Percentiles rank a stretch among this genome's conserved stretches.
Evolutionary conservation across 2,329 filamentous ascomycete genomes (phyloP).

Genomic region (Fusarium abutilonis): DNA sequence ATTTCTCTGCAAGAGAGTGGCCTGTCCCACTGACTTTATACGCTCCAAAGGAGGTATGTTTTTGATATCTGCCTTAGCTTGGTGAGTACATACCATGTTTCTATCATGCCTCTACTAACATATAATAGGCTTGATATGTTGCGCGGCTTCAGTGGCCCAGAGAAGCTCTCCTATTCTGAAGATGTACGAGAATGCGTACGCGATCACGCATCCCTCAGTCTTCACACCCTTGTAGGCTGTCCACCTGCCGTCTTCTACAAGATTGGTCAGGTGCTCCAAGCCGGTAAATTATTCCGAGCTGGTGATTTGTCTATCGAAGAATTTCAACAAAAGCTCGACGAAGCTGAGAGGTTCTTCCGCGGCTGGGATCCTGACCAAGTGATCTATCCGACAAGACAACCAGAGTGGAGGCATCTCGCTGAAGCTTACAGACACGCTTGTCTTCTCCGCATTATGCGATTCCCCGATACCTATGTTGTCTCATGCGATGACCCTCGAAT

Average conservation of each 20-base stretch:
- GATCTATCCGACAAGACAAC: slow-evolving; percentile 42
- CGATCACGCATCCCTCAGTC: slow-evolving; percentile 36
- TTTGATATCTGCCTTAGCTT: slow-evolving; percentile 42
- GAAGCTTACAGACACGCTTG: slow-evolving; percentile 47
- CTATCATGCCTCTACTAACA: not conserved
- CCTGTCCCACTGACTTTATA: slow-evolving; percentile 12
- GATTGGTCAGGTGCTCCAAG: slow-evolving; percentile 41
- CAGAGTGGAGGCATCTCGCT: slow-evolving; percentile 44
- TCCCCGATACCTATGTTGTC: slow-evolving; percentile 42
- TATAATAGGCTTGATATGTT: slow-evolving; percentile 43
- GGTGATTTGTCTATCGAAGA: slow-evolving; percentile 2
- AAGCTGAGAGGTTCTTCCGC: slow-evolving; percentile 42
- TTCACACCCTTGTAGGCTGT: slow-evolving; percentile 45
- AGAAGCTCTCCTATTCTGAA: slow-evolving; percentile 45
- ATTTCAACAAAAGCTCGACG: slow-evolving; percentile 30
- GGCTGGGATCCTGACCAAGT: slow-evolving; percentile 39
- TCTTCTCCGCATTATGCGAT: slow-evolving; percentile 43
- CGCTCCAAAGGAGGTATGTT: slow-evolving; percentile 39
- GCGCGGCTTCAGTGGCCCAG: slow-evolving; percentile 46
- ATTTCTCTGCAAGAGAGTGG: slow-evolving; percentile 43
- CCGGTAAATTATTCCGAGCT: slow-evolving; percentile 30
- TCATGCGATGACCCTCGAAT: slow-evolving; percentile 39
- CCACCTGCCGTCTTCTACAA: slow-evolving; percentile 41
- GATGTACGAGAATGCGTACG: slow-evolving; percentile 41
- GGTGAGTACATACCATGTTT: slow-evolving; percentile 17